Percentiles rank a stretch among this genome's conserved stretches.
These are phyloP conservation scores for Avicennia marina DNA, from an alignment of 257 asterid species.

Conservation along the genomic window DNA sequence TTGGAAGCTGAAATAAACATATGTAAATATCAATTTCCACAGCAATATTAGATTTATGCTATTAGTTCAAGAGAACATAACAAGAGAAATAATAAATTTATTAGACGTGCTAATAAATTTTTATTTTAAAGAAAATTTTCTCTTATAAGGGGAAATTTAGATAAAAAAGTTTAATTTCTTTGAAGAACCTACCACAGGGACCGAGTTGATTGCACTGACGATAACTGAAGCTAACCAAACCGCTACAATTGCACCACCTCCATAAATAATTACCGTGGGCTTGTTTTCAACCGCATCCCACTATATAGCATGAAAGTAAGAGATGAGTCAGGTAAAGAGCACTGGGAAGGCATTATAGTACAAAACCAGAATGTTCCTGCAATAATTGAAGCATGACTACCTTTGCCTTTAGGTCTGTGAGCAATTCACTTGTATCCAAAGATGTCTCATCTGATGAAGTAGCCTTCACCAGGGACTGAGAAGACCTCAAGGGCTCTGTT, in stretches of 20 bases:
- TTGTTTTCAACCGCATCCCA: slow-evolving; percentile 97
- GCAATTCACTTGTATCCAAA: slow-evolving; percentile 56
- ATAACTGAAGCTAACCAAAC: slow-evolving; percentile 82
- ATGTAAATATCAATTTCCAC: too few species aligned
- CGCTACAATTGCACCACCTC: slow-evolving; percentile 85
- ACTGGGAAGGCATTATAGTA: neutral
- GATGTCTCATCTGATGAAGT: slow-evolving; percentile 78
- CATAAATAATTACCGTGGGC: slow-evolving; percentile 75
- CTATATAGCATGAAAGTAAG: slow-evolving; percentile 25
- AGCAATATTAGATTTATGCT: too few species aligned
- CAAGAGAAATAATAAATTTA: too few species aligned
- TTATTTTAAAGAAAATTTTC: too few species aligned
- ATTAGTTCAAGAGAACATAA: too few species aligned
- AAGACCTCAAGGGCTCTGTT: slow-evolving; percentile 48
- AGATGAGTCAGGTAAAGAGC: neutral
- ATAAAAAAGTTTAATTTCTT: neutral
- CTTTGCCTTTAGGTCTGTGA: slow-evolving; percentile 82
- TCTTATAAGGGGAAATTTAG: neutral
- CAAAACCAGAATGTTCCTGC: neutral
- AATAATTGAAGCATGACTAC: slow-evolving; percentile 21
- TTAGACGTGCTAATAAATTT: too few species aligned
- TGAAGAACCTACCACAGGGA: slow-evolving; percentile 68
- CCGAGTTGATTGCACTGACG: slow-evolving; percentile 86
- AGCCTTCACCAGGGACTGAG: slow-evolving; percentile 59
- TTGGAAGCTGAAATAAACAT: slow-evolving; percentile 59